A percentile compares a stretch with the other conserved stretches of the same genome.
Conservation (phyloP, 2,329 filamentous ascomycete species). For the Penicillium sp. region DNA sequence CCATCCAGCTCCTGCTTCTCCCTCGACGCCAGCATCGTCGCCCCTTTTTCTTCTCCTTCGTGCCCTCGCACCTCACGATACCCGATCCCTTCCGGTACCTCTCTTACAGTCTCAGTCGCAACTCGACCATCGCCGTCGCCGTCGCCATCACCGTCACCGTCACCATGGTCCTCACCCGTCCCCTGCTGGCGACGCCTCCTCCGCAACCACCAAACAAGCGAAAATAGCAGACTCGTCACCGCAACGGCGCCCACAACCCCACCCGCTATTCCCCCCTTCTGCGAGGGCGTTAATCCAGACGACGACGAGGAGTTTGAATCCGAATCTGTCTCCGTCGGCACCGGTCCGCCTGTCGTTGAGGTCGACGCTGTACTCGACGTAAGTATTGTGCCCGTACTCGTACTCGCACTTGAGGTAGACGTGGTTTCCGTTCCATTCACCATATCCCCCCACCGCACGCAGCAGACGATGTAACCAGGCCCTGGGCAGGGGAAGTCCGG, state of each 20-base stretch:
- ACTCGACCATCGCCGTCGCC: neutral
- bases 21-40: conserved; percentile 18
- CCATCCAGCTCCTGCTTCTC: conserved; percentile 21
- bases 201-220: conserved; percentile 9
- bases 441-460: conserved; percentile 17
- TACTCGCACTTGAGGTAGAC: neutral
- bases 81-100: too few relatives aligned
- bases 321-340: neutral
- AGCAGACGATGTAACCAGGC: conserved; percentile 15
- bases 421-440: neutral
- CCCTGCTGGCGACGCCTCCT: neutral
- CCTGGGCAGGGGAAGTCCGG: conserved; percentile 16
- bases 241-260: conserved; percentile 16
- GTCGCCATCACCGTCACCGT: neutral
- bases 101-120: neutral
- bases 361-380: neutral
- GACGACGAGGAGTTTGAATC: neutral
- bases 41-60: neutral
- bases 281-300: conserved; percentile 3
- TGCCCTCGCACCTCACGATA: neutral
- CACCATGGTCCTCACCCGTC: neutral
- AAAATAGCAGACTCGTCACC: conserved; percentile 7
- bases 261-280: conserved; percentile 21
- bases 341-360: neutral
- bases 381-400: neutral